Evolutionary conservation across 208 protist genomes (phyloP).

Genomic region (Endotrypanum monterogeii): DNA sequence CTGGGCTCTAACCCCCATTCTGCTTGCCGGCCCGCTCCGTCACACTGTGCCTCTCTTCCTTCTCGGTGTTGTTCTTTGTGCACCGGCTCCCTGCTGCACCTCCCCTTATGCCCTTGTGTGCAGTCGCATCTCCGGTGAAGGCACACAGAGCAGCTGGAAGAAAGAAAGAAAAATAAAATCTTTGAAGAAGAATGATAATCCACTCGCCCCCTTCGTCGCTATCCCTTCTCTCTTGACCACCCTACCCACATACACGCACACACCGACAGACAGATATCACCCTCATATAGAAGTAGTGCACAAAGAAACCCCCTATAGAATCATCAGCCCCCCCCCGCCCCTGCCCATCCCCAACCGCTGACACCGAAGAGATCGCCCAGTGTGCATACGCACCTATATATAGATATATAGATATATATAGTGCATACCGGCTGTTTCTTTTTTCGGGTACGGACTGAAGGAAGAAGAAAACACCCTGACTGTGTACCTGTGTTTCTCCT

Average conservation of each 20-base stretch:
- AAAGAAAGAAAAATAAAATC: background rate
- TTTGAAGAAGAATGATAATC: background rate
- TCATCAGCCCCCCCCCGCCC: background rate
- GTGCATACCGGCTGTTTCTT: background rate
- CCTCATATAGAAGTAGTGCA: background rate
- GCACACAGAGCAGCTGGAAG: background rate
- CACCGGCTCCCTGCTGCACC: no score
- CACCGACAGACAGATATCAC: background rate
- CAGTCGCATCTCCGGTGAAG: no score
- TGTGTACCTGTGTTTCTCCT: no score
- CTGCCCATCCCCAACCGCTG: background rate
- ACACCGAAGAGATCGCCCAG: background rate
- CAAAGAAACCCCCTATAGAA: background rate
- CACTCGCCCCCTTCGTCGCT: background rate
- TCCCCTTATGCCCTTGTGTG: no score
- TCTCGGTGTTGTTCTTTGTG: no score
- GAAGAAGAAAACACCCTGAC: no score
- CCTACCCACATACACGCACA: background rate
- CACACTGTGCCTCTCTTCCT: no score
- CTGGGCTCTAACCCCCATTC: no score
- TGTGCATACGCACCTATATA: background rate
- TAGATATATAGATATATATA: background rate
- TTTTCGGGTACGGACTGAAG: no score
- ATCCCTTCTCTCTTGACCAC: background rate
- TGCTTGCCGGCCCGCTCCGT: no score